Evolutionary conservation across 2,329 filamentous ascomycete species (phyloP).

Genomic region (Blumeriella jaapii): DNA sequence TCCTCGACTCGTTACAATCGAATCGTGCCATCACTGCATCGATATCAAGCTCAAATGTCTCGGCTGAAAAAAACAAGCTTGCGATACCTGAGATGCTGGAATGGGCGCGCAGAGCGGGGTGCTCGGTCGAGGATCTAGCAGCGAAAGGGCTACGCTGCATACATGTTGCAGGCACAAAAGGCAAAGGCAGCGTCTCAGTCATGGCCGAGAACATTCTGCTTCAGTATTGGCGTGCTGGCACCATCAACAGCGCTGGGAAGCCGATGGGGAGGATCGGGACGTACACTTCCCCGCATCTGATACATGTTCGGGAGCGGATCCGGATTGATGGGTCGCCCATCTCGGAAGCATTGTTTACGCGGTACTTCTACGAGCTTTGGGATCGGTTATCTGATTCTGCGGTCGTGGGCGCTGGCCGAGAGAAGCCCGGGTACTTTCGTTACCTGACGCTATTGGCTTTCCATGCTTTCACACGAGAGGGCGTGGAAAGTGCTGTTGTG

Average conservation of each 20-base stretch:
- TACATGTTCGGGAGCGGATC: conserved; percentile 57
- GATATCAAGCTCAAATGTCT: conserved; percentile 9
- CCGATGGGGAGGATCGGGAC: conserved; percentile 40
- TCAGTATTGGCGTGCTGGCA: conserved; percentile 31
- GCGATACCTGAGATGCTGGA: conserved; percentile 27
- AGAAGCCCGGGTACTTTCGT: conserved; percentile 83
- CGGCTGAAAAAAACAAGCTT: conserved; percentile 16
- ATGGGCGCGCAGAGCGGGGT: conserved; percentile 24
- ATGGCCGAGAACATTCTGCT: conserved; percentile 54
- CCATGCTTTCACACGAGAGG: conserved; percentile 67
- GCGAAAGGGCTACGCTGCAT: conserved; percentile 23
- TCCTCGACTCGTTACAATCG: conserved; percentile 21
- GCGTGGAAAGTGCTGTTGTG: conserved; percentile 67
- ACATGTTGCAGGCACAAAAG: conserved; percentile 5
- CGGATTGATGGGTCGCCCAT: conserved; percentile 48
- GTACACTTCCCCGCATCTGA: conserved; percentile 58
- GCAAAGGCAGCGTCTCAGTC: conserved; percentile 52
- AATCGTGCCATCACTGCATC: conserved; percentile 19
- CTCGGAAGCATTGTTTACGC: conserved; percentile 45
- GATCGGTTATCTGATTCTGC: conserved; percentile 34
- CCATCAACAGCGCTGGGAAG: no score
- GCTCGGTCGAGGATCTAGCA: conserved; percentile 15
- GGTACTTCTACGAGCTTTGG: conserved; percentile 59
- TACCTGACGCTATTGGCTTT: conserved; percentile 83
- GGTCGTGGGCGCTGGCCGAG: conserved; percentile 10